Evolutionary conservation across 2,329 filamentous ascomycete genomes (phyloP), one percentile per base, ranked within the genome.

Genomic region (Madurella fahalii): DNA sequence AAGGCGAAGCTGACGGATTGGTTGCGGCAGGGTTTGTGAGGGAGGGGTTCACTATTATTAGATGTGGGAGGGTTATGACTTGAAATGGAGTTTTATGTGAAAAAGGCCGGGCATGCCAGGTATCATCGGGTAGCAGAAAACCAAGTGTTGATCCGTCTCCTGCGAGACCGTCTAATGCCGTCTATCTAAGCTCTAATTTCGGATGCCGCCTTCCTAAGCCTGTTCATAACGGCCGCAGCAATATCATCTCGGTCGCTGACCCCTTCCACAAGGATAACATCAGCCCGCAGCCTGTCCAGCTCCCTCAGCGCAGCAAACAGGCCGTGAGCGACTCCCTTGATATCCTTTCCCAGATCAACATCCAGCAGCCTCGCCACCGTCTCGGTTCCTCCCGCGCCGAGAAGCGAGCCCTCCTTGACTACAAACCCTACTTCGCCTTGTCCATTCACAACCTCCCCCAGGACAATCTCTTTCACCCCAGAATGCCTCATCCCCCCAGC

Each of bases 1-100:
- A 95, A 94, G 79, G 86, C 87, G 66, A 93, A 95, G 74, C 74
- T 96, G 68, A 88, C 90, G 43, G 92, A 96, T 74, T 87, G 91
- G 81, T 79, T 96, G 79, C 84, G 93, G 69, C 90, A 95, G 73
- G 88, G 89, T 17, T 72, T 91, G 71, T 90, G 25, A 25, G 4
- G 25, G 3, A 74, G 78, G 56, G 54, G 54, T 59, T 40, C 3
- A 41, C 25, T 20, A 37, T 17, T 31, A 9, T 17, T 39, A 45
- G 53, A 16, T 48, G 42, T 25, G 32, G n/a, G n/a, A n/a, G n/a
- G n/a, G 34, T 53, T 41, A 45, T 51, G 44, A 39, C n/a, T 41
- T 56, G 47, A 37, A 43, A 25, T 43, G 40, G 32, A n/a, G 45
- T 18, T 45, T 40, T 34, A 11, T 16, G 30, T 37, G 31, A 17